Evolutionary conservation across 1,139 yeast species (phyloP), one percentile per base, ranked within the genome.

Genomic region (Hemisphaericaspora subhashii): DNA sequence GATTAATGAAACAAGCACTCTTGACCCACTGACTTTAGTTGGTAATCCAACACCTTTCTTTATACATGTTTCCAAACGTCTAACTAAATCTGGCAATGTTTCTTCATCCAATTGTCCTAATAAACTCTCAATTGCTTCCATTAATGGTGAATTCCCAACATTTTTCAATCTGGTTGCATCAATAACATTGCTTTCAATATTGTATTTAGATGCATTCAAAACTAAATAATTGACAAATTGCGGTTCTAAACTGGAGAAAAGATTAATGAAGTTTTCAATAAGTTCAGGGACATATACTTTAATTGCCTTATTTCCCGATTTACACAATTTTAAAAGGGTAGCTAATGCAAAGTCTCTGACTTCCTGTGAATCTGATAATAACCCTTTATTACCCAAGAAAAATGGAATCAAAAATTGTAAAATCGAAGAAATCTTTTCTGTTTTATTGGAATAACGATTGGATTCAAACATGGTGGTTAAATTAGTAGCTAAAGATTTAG

Each of bases 171-270:
- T 74, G 37, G 82, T 81, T 0, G 87, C 81, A 61, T 92, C 98
- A 46, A 90, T 79, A 30, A 81, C 86, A 45, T 77, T 77, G 15
- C 79, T 69, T 35, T 83, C 81, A 43, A 89, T 60, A 36, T 89
- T 88, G 55, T 84, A 88, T 58, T 89, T 92, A 44, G 83, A 90
- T 0, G 98, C 96, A 63, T 92, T 90, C 47, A 92, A 69, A 0
- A 94, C 81, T 44, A 92, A 64, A 52, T 89, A 92, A 55, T 92
- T 90, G 49, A 88, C 77, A 3, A 86, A 81, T 55, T 90, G 96
- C 0, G 98, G 98, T 53, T 92, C 98, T 36, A 92, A 67, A 0
- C 95, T 84, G 0, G 97, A 86, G 80, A 92, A 81, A 46, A 88
- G 64, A 7, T 74, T 63, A 13, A 86, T 68, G 50, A 92, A 73